Base-by-base conservation (phyloP, 768 basidiomycete genomes). In the Boletellus ananas region DNA sequence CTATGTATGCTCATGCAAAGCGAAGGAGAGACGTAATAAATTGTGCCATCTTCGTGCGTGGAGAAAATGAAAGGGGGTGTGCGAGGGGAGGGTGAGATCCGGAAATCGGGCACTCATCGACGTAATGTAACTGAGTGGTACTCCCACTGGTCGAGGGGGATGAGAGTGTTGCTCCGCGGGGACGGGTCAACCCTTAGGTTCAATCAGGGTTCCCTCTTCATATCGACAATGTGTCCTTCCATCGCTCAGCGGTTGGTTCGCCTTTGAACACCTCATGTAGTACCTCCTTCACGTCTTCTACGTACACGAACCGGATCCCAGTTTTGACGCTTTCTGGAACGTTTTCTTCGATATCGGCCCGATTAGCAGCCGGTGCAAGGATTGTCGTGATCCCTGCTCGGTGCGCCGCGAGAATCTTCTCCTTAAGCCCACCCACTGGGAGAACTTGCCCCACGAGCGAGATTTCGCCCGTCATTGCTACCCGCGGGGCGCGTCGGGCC, bases 391-490 rank as follows among this genome's bases (percentile, higher is more conserved):
- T 96, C 3, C 93, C 94, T 1, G 96, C 93, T 16, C 96, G 84
- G 64, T 99, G 96, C 0, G 96, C 95, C 1, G 95, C 95, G 2
- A 97, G 79, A 54, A 95, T 93, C 76, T 96, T 94, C 73, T 92
- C 90, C 73, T 96, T 97, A 55, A 98, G 71, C 0, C 95, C 95
- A 8, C 95, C 95, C 10, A 99, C 95, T 3, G 95, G 92, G 1
- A 96, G 78, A 9, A 99, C 95, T 69, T 96, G 93, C 0, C 96
- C 96, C 0, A 94, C 87, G 14, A 99, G 83, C 2, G 94, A 93
- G 49, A 99, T 93, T 69, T 99, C 96, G 14, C 96, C 96, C 0
- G 96, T 98, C 93, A 98, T 94, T 6, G 96, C 94, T 93, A 18
- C 45, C 29, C 25, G 41, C 12, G 49, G 43, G 33, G 29, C 38